Evolutionary conservation across 805 yeast species (phyloP), one percentile per base, ranked within the genome.

Genomic region (Metschnikowia dekortorum): DNA sequence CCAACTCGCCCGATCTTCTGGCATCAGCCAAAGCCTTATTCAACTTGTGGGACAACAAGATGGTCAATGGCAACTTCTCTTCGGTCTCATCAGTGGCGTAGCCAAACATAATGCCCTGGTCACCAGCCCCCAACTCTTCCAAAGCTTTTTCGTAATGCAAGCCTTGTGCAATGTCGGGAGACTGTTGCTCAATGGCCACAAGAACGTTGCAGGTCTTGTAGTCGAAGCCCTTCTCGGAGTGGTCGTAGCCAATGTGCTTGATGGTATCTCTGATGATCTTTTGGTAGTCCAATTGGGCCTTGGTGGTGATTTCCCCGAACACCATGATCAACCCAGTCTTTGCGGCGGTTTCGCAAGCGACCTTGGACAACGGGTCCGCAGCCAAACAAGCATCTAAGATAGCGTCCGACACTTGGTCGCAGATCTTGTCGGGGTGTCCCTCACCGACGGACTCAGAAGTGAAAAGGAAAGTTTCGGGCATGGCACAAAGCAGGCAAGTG

Each of bases 41-140:
- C 72, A 94, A 84, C 78, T 89, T 89, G 82, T 94, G 99, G 54
- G 98, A 85, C 69, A 94, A 83, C 63, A 94, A 75, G 58, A 94
- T 83, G 63, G 99, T 94, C 77, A 94, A 83, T 65, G 99, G 99
- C 65, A 94, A 80, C 72, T 87, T 85, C 81, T 94, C 98, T 70
- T 92, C 96, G 64, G 99, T 91, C 81, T 94, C 99, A 68, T 94
- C 97, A 57, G 98, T 85, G 64, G 99, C 99, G 75, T 94, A 94
- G 76, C 99, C 99, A 71, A 94, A 94, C 99, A 94, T 94, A 73
- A 94, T 94, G 86, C 99, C 99, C 79, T 94, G 99, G 80, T 94
- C 99, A 85, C 99, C 99, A 60, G 99, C 99, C 75, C 99, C 99
- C 68, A 94, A 84, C 53, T 94, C 95, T 81, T 94, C 99, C 59